These are phyloP conservation scores for Termitomyces sp. DNA, from an alignment of 768 basidiomycete genomes.

Conservation along the genomic window DNA sequence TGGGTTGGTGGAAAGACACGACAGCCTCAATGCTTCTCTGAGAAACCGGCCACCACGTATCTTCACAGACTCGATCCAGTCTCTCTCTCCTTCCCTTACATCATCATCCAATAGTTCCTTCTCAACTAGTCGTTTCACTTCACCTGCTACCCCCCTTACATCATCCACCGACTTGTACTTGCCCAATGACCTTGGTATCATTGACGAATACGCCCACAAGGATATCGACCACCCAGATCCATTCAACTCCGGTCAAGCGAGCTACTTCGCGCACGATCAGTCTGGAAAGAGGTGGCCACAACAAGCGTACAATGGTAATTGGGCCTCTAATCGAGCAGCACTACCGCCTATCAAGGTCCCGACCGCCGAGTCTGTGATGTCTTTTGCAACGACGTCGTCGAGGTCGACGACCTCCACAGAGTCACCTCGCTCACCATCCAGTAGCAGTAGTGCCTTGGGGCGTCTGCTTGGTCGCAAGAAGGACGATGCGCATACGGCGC, in stretches of 20 bases:
- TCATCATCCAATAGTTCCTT: conserved; percentile 36
- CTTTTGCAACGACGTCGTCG: background rate
- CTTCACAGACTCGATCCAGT: conserved; percentile 12
- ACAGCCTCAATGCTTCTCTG: conserved; percentile 4
- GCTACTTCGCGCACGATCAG: conserved; percentile 8
- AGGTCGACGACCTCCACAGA: background rate
- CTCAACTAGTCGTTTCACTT: conserved; percentile 19
- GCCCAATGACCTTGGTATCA: conserved; percentile 27
- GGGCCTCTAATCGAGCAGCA: conserved; percentile 5
- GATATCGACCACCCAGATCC: conserved; percentile 2
- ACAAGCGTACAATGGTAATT: conserved; percentile 19
- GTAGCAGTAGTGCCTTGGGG: conserved; percentile 13
- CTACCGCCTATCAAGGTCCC: background rate
- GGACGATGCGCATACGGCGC: background rate
- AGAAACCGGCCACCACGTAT: conserved; percentile 21
- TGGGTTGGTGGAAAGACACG: conserved; percentile 3
- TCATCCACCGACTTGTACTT: conserved; percentile 16
- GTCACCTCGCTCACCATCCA: conserved; percentile 12
- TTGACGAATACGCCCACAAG: conserved; percentile 24
- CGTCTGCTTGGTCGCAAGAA: conserved; percentile 19
- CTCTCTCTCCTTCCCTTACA: conserved; percentile 34
- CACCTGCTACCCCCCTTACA: conserved; percentile 25
- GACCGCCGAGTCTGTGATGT: background rate
- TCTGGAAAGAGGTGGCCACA: conserved; percentile 21
- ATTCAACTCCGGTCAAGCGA: conserved; percentile 6